phyloP scores from a whole-genome alignment of 108 stramenopile genomes.

The Cyclostephanos tholiformis region DNA sequence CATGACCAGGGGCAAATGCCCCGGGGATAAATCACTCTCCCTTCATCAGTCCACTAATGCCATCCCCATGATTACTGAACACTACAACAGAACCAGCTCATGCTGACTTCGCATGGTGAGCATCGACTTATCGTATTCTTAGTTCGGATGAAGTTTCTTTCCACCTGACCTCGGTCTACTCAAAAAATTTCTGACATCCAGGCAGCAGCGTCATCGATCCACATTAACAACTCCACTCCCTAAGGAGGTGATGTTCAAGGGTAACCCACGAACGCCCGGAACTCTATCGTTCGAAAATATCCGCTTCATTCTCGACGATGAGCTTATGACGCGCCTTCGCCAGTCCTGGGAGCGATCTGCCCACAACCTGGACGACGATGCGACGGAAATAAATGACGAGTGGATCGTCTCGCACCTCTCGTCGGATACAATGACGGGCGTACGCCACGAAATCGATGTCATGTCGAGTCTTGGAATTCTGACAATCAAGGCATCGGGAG shows the following conservation, averaged over 20 bases:
- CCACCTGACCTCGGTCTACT: constrained; percentile 2
- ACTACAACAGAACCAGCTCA: constrained; percentile 55
- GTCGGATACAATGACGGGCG: constrained; percentile 58
- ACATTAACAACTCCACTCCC: constrained; percentile 27
- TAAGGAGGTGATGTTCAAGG: constrained; percentile 53
- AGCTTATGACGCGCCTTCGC: constrained; percentile 26
- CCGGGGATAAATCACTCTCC: neutral
- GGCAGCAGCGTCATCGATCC: constrained; percentile 71
- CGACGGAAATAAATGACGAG: constrained; percentile 41
- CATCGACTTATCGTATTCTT: neutral
- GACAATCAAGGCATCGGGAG: constrained; percentile 36
- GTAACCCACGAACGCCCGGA: constrained; percentile 65
- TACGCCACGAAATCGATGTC: constrained; percentile 69
- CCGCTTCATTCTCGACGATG: constrained; percentile 50
- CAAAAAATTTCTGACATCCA: neutral
- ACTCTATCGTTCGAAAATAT: constrained; percentile 67
- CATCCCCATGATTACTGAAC: neutral
- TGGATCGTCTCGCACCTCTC: constrained; percentile 51
- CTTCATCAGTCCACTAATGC: neutral
- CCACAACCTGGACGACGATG: neutral
- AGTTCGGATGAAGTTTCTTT: neutral
- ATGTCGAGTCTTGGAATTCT: constrained; percentile 54
- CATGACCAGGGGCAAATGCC: neutral
- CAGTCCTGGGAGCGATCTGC: constrained; percentile 11
- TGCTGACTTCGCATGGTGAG: constrained; percentile 78